Conservation (phyloP, 371 early-diverging fungal species). For the Coemansia sp. region DNA sequence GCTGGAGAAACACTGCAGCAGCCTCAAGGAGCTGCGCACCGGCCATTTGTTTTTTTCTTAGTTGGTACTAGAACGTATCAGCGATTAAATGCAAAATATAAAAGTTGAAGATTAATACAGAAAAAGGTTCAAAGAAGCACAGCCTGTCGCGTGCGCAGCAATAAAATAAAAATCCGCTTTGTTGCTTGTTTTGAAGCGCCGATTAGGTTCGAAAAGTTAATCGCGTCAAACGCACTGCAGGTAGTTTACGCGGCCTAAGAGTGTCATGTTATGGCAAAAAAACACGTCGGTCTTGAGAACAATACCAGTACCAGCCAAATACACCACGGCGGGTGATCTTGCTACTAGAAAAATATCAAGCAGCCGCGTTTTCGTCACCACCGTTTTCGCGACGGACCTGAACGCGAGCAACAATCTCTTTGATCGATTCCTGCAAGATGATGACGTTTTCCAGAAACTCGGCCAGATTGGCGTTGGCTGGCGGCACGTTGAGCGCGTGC, state of each 20-base stretch:
- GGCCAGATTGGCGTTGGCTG: conserved; percentile 56
- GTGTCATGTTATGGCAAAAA: conserved; percentile 10
- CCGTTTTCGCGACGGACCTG: conserved; percentile 77
- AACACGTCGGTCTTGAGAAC: not conserved
- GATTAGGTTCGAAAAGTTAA: no score
- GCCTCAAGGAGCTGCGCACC: conserved; percentile 10
- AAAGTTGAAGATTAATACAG: not conserved
- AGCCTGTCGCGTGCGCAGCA: not conserved
- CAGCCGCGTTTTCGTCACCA: conserved; percentile 64
- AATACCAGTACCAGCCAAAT: not conserved
- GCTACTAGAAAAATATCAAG: not conserved
- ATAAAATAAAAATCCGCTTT: not conserved
- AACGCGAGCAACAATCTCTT: conserved; percentile 83
- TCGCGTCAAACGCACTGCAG: no score
- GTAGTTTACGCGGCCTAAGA: not conserved
- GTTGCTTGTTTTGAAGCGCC: no score
- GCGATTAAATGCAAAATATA: not conserved
- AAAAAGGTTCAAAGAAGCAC: no score
- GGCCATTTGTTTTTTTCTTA: conserved; percentile 9
- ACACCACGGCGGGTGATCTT: no score
- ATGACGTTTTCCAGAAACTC: conserved; percentile 83
- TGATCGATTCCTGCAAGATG: conserved; percentile 85
- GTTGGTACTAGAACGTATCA: no score
- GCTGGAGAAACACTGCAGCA: conserved; percentile 5
- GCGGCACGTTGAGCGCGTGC: conserved; percentile 45